Evolutionary conservation across 2,329 filamentous ascomycete species (phyloP), one percentile per base, ranked within the genome.

Genomic region (Aspergillus novoparasiticus): DNA sequence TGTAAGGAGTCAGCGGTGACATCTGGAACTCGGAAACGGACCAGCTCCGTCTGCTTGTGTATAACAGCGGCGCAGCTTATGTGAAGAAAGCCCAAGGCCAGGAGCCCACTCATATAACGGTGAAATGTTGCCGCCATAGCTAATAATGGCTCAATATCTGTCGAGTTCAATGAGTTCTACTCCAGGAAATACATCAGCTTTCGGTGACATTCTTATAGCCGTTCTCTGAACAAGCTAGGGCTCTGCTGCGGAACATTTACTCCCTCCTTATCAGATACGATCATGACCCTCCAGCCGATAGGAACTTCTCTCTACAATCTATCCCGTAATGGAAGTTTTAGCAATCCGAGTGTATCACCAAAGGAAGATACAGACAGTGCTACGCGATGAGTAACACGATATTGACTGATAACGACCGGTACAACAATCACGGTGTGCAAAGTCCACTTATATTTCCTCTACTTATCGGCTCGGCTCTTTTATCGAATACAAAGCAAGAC

Each of bases 1-100:
- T 85, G 82, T 63, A 85, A 67, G 0, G 79, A 81, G 62, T 79
- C 77, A 0, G 75, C 65, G 1, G 73, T 78, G 32, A 81, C 73
- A 9, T 50, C 62, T 9, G 75, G 76, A 19, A 73, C 74, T 59
- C 74, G 74, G 50, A 78, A 73, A n/a, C 60, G 63, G 16, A 70
- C 56, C 11, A 68, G 21, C 1, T 69, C 62, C 10, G 32, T 1
- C 9, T 60, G 53, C 12, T 41, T 53, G 4, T 62, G 58, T 12
- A 57, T 28, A 21, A 43, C 54, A 21, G 48, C 46, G 8, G 58
- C 50, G 11, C 36, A 50, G 11, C 34, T 14, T 11, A 28, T n/a
- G 1, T 55, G 54, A 12, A 43, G 61, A 6, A 67, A 51, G 4
- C 55, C 45, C 14, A 67, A 43, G 23, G 48, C 55, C 28, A 58